A percentile compares a stretch with the other conserved stretches of the same genome.
These are phyloP conservation scores for Russula virescens DNA, from an alignment of 768 basidiomycete genomes.

Conservation along the genomic window DNA sequence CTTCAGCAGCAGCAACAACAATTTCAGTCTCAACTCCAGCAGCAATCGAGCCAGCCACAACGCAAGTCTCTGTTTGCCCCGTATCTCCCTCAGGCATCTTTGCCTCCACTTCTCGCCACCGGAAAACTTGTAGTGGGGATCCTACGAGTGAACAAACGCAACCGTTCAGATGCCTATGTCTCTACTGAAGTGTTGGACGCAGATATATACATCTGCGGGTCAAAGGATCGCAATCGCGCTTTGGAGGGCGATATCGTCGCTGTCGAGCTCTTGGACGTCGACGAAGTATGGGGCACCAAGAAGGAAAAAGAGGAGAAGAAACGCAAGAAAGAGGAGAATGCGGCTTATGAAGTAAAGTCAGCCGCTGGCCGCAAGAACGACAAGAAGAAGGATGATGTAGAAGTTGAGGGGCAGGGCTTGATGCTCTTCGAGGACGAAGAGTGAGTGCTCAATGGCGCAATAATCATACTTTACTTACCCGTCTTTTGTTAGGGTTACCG, in stretches of 20 bases:
- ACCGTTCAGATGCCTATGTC: conserved; percentile 97
- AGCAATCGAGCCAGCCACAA: conserved; percentile 86
- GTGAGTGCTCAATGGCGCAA: conserved; percentile 37
- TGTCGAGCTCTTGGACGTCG: conserved; percentile 94
- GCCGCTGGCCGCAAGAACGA: conserved; percentile 81
- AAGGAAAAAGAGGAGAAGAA: conserved; percentile 99
- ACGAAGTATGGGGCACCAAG: conserved; percentile 97
- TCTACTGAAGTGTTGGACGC: conserved; percentile 97
- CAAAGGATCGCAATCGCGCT: conserved; percentile 97
- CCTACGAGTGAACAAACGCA: conserved; percentile 95
- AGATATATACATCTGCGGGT: conserved; percentile 98
- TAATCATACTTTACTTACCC: not conserved
- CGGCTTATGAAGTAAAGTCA: conserved; percentile 83
- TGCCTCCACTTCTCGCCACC: conserved; percentile 92
- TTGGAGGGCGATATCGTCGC: conserved; percentile 98
- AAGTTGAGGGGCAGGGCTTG: conserved; percentile 97
- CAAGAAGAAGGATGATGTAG: conserved; percentile 99
- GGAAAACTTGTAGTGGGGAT: conserved; percentile 98
- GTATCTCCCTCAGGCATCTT: conserved; percentile 94
- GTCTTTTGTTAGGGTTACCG: conserved; percentile 66
- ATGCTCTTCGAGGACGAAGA: conserved; percentile 98
- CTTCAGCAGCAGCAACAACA: conserved; percentile 92
- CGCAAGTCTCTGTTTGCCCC: conserved; percentile 98
- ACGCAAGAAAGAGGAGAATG: conserved; percentile 98
- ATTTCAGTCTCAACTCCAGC: conserved; percentile 93